Evolutionary conservation across 169 alveolate species (phyloP).

Genomic region (Miamiensis avidus): DNA sequence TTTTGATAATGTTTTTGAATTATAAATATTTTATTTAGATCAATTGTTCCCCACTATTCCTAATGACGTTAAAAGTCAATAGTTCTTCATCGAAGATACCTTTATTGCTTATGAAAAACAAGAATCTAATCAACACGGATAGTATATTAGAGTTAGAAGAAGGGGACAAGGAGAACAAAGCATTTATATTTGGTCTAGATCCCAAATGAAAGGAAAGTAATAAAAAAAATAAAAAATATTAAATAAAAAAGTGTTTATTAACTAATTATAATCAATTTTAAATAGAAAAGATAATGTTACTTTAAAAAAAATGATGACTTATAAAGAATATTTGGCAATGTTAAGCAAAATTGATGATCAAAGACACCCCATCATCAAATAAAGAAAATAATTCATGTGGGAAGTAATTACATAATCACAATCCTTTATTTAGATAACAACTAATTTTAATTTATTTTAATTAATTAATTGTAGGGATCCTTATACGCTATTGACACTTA

Average conservation of each 20-base stretch:
- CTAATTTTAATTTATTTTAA: too few species aligned
- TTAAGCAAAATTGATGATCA: neutral
- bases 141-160: conserved; percentile 22
- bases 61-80: neutral
- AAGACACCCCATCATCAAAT: conserved; percentile 13
- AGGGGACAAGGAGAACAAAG: conserved; percentile 1
- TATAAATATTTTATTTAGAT: too few species aligned
- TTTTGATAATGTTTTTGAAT: too few species aligned
- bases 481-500: conserved; percentile 8
- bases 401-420: neutral
- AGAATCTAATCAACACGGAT: neutral
- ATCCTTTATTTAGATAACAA: too few species aligned
- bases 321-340: conserved; percentile 9
- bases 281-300: conserved; percentile 5
- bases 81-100: conserved; percentile 19
- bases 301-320: neutral
- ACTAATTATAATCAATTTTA: neutral
- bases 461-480: neutral
- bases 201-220: neutral
- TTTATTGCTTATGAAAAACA: neutral
- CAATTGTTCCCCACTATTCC: neutral
- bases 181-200: conserved; percentile 18
- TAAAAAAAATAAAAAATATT: too few species aligned
- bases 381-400: conserved; percentile 23
- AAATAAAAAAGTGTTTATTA: too few species aligned